phyloP scores from a whole-genome alignment of 208 protist genomes.

The Vickermania ingenoplastis region DNA sequence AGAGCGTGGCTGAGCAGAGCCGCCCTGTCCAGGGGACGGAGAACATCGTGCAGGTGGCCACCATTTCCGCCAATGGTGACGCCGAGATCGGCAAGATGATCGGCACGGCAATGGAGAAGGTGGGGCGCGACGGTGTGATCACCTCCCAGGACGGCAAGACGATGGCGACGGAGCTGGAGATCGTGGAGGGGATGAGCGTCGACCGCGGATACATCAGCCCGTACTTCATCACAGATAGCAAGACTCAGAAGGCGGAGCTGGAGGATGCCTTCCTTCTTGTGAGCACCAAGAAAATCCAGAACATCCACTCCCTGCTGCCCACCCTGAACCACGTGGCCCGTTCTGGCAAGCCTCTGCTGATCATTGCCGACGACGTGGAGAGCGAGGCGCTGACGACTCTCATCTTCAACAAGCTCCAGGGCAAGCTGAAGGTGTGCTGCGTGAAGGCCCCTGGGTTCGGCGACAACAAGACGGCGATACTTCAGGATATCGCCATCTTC shows the following conservation, averaged over 20 bases:
- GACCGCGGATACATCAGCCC: conserved; percentile 97
- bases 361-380: conserved; percentile 99
- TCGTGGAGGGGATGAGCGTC: conserved; percentile 97
- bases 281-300: conserved; percentile 93
- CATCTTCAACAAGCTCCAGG: conserved; percentile 83
- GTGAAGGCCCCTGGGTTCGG: conserved; percentile 99
- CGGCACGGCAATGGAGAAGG: conserved; percentile 97
- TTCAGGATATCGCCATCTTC: conserved; percentile 98
- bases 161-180: conserved; percentile 95
- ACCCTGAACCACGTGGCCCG: conserved; percentile 84
- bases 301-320: conserved; percentile 83
- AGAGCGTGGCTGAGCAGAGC: conserved; percentile 82
- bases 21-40: conserved; percentile 93
- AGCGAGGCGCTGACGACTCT: conserved; percentile 92
- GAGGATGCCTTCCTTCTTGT: conserved; percentile 96
- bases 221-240: conserved; percentile 98
- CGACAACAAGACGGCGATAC: conserved; percentile 96
- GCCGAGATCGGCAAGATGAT: conserved; percentile 97
- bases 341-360: conserved; percentile 90
- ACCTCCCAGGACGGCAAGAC: conserved; percentile 99
- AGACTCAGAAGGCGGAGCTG: conserved; percentile 94
- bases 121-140: conserved; percentile 99
- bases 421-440: conserved; percentile 82
- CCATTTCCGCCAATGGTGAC: conserved; percentile 99
- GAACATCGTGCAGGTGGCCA: conserved; percentile 97